Percentiles rank a stretch among this genome's conserved stretches.
phyloP scores from a whole-genome alignment of 345 rosid genomes.

The Syzygium grande region DNA sequence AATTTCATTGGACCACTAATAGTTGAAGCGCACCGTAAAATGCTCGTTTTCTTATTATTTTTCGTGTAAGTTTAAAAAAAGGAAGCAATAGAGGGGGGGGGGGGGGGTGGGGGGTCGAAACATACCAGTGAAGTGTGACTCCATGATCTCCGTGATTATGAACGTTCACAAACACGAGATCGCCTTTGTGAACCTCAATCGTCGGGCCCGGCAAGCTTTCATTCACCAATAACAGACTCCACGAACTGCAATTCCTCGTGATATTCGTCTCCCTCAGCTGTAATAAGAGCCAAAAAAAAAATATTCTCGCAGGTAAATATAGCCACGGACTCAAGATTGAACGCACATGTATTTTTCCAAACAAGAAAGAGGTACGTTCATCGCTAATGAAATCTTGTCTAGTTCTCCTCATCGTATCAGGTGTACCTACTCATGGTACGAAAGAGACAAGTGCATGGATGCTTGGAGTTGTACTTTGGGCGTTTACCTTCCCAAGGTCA shows the following conservation, averaged over 20 bases:
- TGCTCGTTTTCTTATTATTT: background rate
- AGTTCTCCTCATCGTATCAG: background rate
- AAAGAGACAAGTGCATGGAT: background rate
- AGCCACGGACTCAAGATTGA: background rate
- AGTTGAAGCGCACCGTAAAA: background rate
- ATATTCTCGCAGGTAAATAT: background rate
- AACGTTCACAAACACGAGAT: background rate
- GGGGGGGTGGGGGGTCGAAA: no score
- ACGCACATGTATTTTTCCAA: background rate
- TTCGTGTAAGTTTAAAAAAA: background rate
- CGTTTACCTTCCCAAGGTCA: background rate
- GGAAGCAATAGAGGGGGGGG: background rate
- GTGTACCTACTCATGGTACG: background rate
- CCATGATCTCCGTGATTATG: constrained; percentile 4
- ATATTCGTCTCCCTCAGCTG: constrained; percentile 1
- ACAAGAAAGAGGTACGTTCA: background rate
- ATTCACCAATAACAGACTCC: background rate
- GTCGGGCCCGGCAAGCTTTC: background rate
- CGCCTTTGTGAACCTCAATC: background rate
- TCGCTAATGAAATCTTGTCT: background rate
- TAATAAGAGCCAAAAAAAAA: background rate
- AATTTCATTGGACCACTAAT: background rate
- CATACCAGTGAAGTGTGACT: constrained; percentile 2
- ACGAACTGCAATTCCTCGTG: background rate
- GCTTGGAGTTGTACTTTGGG: background rate